Conservation (phyloP, 1,284 basidiomycete species). For the Boletus sp. region DNA sequence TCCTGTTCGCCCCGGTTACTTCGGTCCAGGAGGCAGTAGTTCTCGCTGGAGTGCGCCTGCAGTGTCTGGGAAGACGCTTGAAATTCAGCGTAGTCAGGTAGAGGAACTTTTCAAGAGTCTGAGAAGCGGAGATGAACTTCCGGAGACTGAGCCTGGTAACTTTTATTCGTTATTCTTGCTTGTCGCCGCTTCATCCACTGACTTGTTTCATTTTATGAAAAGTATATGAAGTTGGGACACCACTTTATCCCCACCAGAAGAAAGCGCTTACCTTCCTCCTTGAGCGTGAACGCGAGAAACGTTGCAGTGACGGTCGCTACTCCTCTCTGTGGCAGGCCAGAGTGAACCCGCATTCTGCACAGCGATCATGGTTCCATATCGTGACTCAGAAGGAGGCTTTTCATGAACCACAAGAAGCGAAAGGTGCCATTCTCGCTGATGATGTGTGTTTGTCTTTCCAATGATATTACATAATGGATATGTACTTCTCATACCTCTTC, state of each 20-base stretch:
- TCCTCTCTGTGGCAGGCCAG: conserved; percentile 77
- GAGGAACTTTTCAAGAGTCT: conserved; percentile 91
- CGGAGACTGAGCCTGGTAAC: conserved; percentile 80
- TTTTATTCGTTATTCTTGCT: conserved; percentile 23
- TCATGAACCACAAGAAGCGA: conserved; percentile 70
- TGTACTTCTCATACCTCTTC: conserved; percentile 4
- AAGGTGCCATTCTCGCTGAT: conserved; percentile 90
- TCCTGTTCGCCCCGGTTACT: conserved; percentile 41
- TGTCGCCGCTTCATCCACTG: conserved; percentile 11
- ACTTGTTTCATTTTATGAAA: conserved; percentile 21
- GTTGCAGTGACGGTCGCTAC: conserved; percentile 48
- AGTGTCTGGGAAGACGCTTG: conserved; percentile 75
- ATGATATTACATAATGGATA: conserved; percentile 17
- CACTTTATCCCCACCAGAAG: conserved; percentile 95
- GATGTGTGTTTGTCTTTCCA: conserved; percentile 59
- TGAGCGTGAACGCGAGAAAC: conserved; percentile 82
- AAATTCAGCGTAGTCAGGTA: conserved; percentile 90
- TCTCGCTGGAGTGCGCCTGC: conserved; percentile 56
- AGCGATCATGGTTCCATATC: conserved; percentile 71
- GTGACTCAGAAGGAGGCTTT: conserved; percentile 79
- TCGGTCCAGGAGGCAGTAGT: conserved; percentile 39
- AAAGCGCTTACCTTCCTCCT: conserved; percentile 95
- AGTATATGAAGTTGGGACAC: conserved; percentile 85
- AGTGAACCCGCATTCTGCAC: conserved; percentile 47
- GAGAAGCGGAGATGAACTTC: conserved; percentile 81